Conservation (phyloP, 257 asterid species). For the Datura wrightii region DNA sequence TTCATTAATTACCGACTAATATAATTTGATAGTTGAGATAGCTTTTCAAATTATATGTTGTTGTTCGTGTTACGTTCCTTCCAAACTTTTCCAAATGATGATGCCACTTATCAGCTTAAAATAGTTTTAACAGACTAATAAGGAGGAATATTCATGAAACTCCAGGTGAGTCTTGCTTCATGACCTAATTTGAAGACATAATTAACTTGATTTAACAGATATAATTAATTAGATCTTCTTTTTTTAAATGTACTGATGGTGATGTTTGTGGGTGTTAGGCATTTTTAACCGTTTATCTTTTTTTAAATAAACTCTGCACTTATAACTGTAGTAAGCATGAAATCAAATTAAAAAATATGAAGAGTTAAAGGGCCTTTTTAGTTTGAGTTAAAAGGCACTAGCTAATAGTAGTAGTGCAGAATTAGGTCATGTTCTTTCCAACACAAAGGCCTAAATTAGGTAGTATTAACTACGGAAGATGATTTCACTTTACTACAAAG, state of each 20-base stretch:
- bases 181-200: constrained; percentile 59
- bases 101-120: constrained; percentile 38
- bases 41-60: constrained; percentile 32
- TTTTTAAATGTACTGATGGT: constrained; percentile 15
- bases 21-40: constrained; percentile 31
- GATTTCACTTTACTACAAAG: constrained; percentile 24
- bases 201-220: constrained; percentile 33
- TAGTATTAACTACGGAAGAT: not conserved
- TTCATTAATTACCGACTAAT: constrained; percentile 25
- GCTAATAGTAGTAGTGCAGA: constrained; percentile 36
- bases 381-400: constrained; percentile 48
- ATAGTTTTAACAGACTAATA: constrained; percentile 22
- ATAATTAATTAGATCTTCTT: constrained; percentile 21
- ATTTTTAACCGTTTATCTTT: not conserved
- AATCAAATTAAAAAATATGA: constrained; percentile 4
- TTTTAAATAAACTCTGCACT: not conserved
- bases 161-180: constrained; percentile 27
- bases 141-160: constrained; percentile 32
- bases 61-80: constrained; percentile 25
- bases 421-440: constrained; percentile 55
- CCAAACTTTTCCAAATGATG: constrained; percentile 32
- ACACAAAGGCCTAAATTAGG: constrained; percentile 16
- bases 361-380: constrained; percentile 27
- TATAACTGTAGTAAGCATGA: not conserved
- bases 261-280: constrained; percentile 17